Evolutionary conservation across 805 yeast genomes (phyloP), one percentile per base, ranked within the genome.

Genomic region (Kuraishia cidri): DNA sequence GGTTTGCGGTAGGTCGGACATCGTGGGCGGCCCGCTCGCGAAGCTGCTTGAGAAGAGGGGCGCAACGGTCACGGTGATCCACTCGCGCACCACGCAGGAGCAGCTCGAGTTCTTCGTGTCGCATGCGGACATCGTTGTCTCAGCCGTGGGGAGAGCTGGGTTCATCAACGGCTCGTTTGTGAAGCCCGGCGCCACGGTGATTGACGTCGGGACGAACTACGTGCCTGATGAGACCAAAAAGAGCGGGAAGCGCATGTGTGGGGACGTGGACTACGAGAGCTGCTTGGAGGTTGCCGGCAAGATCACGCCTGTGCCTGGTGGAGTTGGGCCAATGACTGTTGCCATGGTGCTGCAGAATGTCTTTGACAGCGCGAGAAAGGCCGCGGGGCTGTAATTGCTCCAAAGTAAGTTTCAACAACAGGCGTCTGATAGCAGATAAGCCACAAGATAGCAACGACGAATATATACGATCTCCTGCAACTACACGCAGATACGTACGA

Each of bases 261-360:
- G 94, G 38, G 94, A 83, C 50, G 85, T 76, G 36, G 85, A 80
- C 36, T 80, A 66, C 42, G 75, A 66, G 30, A 58, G 68, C 24
- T 75, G 79, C 35, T 58, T 61, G 33, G 56, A 61, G 24, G 70
- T 64, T 41, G 78, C 87, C 4, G 64, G 78, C 6, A 66, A 68
- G 45, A 64, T 82, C 41, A 83, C 94, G n/a, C 94, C 94, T 7
- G 94, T 83, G 37, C 94, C 94, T 33, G 94, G 94, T 53, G 94
- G 94, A 43, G 94, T 83, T 42, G 94, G 94, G 33, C 94, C 94
- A 50, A 83, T 83, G 94, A 83, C 94, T 10, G 90, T 83, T 29
- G 92, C 92, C 18, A 78, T 79, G 75, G 62, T 83, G 36, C 72
- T 80, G 54, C 75, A 75, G 42, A 83, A 83, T 52, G 87, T 82